These are phyloP conservation scores for Linum lewisii DNA, from an alignment of 345 rosid genomes.

Conservation along the genomic window DNA sequence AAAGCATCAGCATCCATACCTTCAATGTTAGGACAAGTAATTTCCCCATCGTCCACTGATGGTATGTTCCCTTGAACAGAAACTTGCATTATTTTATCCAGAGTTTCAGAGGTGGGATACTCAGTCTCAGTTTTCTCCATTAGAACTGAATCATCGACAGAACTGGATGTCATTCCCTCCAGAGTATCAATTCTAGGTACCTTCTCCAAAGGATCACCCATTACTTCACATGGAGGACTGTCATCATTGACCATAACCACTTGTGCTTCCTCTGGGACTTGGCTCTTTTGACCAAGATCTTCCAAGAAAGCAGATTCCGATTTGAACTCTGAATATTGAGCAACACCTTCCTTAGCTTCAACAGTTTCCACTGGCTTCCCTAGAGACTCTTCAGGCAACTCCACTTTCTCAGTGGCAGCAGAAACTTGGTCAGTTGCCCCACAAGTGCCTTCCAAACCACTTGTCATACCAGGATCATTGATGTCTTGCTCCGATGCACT, in stretches of 20 bases:
- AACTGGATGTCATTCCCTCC: slow-evolving; percentile 7
- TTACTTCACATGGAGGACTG: slow-evolving; percentile 10
- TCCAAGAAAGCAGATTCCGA: slow-evolving; percentile 10
- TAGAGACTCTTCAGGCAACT: slow-evolving; percentile 1
- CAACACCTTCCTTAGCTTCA: slow-evolving; percentile 11
- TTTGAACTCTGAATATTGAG: slow-evolving; percentile 6
- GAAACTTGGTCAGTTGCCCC: slow-evolving; percentile 5
- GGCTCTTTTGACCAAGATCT: slow-evolving; percentile 10
- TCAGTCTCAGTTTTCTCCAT: slow-evolving; percentile 13
- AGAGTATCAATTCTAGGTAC: not conserved
- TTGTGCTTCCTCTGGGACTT: slow-evolving; percentile 9
- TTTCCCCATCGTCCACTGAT: slow-evolving; percentile 16
- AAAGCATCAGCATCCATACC: slow-evolving; percentile 49
- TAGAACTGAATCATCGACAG: slow-evolving; percentile 12
- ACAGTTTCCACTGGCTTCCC: slow-evolving; percentile 10
- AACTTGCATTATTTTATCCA: slow-evolving; percentile 15
- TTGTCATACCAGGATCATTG: slow-evolving; percentile 14
- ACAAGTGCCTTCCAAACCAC: slow-evolving; percentile 12
- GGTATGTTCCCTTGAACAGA: slow-evolving; percentile 22
- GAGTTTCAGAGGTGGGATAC: slow-evolving; percentile 11
- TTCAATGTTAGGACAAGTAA: slow-evolving; percentile 24
- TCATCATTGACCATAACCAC: slow-evolving; percentile 1
- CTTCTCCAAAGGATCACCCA: not conserved
- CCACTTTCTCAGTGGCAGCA: slow-evolving; percentile 6
- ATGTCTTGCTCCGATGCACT: slow-evolving; percentile 5